Percentiles rank a stretch among this genome's conserved stretches.
phyloP scores from a whole-genome alignment of 1,284 basidiomycete species.

The Mycena citricolor region DNA sequence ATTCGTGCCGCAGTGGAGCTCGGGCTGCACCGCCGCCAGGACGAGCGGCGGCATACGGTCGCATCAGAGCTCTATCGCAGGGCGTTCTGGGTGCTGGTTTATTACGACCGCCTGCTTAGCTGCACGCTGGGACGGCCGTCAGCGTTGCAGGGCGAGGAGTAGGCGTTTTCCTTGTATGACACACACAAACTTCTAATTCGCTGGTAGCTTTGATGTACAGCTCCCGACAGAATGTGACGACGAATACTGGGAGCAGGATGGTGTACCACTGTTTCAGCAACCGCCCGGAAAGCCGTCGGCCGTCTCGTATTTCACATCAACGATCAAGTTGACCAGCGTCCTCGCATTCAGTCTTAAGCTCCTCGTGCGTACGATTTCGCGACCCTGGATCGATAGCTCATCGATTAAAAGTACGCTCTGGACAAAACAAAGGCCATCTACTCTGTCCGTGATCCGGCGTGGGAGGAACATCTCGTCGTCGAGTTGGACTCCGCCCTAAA shows the following conservation, averaged over 20 bases:
- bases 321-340: slow-evolving; percentile 46
- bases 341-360: slow-evolving; percentile 43
- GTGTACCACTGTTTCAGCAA: slow-evolving; percentile 35
- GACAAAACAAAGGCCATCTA: slow-evolving; percentile 39
- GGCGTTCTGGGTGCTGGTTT: slow-evolving; percentile 17
- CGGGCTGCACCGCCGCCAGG: slow-evolving; percentile 18
- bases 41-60: neutral
- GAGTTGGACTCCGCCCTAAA: slow-evolving; percentile 52
- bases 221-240: slow-evolving; percentile 50
- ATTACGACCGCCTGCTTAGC: slow-evolving; percentile 8
- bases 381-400: neutral
- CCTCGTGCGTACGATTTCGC: slow-evolving; percentile 31
- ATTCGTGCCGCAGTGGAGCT: slow-evolving; percentile 32
- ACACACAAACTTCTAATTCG: neutral
- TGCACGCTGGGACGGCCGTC: slow-evolving; percentile 7
- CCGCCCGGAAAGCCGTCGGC: slow-evolving; percentile 35
- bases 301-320: slow-evolving; percentile 41
- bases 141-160: slow-evolving; percentile 20
- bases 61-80: slow-evolving; percentile 19
- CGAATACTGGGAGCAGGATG: slow-evolving; percentile 45
- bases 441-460: slow-evolving; percentile 36
- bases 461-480: slow-evolving; percentile 45
- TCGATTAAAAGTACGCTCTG: slow-evolving; percentile 41
- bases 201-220: slow-evolving; percentile 13
- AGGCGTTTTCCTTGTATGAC: neutral